Evolutionary conservation across 305 asterid species (phyloP), one percentile per base, ranked within the genome.

Genomic region (Fraxinus ornus): DNA sequence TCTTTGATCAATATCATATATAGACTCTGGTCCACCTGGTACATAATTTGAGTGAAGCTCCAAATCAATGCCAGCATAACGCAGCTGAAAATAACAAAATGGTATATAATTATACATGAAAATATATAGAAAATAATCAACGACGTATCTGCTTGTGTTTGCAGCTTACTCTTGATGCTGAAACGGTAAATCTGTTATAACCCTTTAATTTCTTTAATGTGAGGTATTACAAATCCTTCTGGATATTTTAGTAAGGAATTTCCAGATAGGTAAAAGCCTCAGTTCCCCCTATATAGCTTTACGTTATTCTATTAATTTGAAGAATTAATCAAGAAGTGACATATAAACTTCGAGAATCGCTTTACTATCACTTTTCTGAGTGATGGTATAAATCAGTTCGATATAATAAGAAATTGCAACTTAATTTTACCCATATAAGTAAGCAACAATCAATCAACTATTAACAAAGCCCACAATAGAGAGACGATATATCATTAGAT

Each of bases 1-100:
- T 86, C 89, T 85, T 79, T 70, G 92, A 81, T 93, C 98, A 49
- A 92, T 82, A 32, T 89, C 90, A 68, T 85, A 90, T 83, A 92
- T 83, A 4, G 94, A 89, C 84, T 90, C 90, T 26, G 87, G 81
- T 78, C 94, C 93, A 37, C 95, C 91, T 33, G 98, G 94, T 80
- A 88, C 86, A 84, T 91, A 92, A 78, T 86, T 91, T 9, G 92
- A 84, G 79, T 93, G 90, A 76, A 93, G 88, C 86, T 91, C 95
- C 71, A 92, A 90, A 89, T 93, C 97, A 77, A 91, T 84, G n/a
- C 85, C 83, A 57, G 97, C 97, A 81, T 92, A 92, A 81, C 89
- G 93, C 72, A 92, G 79, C 97, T 93, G 90, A 88, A 87, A 81
- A 78, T 13, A 17, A 35, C 19, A 21, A 41, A 55, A 36, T 5